A percentile compares a stretch with the other conserved stretches of the same genome.
These are phyloP conservation scores for Aurantiochytrium sp. DNA, from an alignment of 108 stramenopile species.

Conservation along the genomic window DNA sequence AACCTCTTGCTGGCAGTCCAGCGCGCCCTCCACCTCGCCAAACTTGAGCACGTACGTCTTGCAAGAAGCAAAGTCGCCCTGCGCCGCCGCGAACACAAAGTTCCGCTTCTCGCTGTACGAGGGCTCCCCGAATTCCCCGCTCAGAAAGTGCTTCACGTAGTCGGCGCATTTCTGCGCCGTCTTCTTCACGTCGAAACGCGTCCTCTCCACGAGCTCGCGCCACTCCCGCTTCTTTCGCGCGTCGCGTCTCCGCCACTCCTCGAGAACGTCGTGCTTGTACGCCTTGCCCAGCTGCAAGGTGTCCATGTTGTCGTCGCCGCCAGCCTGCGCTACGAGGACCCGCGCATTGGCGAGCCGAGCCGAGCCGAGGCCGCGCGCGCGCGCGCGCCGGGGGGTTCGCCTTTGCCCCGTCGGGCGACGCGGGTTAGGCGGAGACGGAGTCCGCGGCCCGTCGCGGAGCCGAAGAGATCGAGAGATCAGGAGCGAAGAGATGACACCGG, in stretches of 20 bases:
- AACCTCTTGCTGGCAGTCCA: neutral
- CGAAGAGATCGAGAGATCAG: no score
- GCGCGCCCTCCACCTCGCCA: neutral
- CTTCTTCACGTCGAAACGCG: neutral
- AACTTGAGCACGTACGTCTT: neutral
- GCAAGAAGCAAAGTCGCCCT: neutral
- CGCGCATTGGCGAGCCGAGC: neutral
- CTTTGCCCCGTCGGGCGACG: no score
- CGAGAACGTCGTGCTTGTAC: constrained; percentile 13
- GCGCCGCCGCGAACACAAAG: neutral
- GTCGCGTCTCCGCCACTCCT: constrained; percentile 6
- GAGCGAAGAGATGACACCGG: no score
- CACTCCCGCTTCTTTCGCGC: neutral
- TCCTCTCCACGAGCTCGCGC: neutral
- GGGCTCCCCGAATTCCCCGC: constrained; percentile 6
- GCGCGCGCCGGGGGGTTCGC: no score
- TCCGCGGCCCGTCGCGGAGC: no score
- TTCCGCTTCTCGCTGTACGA: neutral
- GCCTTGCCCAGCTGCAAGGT: neutral
- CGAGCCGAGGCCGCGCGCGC: no score
- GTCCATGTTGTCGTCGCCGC: neutral
- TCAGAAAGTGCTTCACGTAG: neutral
- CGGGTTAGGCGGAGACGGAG: no score
- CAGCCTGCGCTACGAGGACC: neutral
- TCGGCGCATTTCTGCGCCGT: neutral